These are phyloP conservation scores for Boletus semigastroideus DNA, from an alignment of 1,284 basidiomycete species.

Conservation along the genomic window DNA sequence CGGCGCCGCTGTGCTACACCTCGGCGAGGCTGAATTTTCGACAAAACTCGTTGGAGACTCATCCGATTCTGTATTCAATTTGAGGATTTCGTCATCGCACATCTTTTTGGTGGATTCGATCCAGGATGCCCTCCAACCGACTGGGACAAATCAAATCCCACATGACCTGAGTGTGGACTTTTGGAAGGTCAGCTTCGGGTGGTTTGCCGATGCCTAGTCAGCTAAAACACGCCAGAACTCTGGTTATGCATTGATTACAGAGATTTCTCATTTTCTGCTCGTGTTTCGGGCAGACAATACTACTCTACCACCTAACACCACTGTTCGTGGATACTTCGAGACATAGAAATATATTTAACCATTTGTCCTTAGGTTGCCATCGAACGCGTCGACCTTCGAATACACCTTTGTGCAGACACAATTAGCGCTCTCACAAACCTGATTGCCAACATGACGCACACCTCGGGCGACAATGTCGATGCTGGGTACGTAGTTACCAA, in stretches of 20 bases:
- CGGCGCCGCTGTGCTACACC: conserved; percentile 65
- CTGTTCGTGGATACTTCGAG: conserved; percentile 35
- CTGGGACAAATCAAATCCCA: conserved; percentile 3
- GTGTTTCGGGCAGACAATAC: conserved; percentile 38
- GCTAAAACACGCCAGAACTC: conserved; percentile 37
- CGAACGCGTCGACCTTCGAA: conserved; percentile 45
- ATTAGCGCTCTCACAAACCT: conserved; percentile 54
- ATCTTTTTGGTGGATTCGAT: conserved; percentile 68
- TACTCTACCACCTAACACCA: conserved; percentile 34
- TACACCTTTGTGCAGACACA: conserved; percentile 73
- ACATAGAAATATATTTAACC: not conserved
- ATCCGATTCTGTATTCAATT: conserved; percentile 51
- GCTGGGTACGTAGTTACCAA: conserved; percentile 37
- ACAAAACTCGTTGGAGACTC: conserved; percentile 74
- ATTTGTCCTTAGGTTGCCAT: conserved; percentile 43
- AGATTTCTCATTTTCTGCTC: conserved; percentile 52
- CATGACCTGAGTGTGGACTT: conserved; percentile 40
- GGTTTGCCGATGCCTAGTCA: not conserved
- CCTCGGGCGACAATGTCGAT: conserved; percentile 39
- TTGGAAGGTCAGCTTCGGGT: conserved; percentile 65
- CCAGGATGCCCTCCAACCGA: conserved; percentile 32
- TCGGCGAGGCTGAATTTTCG: conserved; percentile 65
- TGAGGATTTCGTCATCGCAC: conserved; percentile 49
- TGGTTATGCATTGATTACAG: conserved; percentile 70
- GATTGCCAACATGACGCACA: conserved; percentile 44